Base-by-base conservation (phyloP, 2,329 filamentous ascomycete genomes). In the Aspergillus tamarii region DNA sequence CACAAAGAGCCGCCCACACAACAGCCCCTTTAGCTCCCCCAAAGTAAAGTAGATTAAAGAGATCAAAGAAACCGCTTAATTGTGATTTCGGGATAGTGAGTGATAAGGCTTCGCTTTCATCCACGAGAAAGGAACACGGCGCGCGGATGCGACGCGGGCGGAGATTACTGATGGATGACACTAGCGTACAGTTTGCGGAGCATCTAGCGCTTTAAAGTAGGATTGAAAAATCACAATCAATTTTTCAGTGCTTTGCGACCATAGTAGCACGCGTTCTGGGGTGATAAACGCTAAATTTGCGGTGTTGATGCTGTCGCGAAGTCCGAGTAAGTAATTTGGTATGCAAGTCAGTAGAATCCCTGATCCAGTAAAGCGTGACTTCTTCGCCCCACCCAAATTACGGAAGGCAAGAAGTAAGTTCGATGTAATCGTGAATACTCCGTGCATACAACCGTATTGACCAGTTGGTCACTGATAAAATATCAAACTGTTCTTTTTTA, bases 131-230 rank as follows among this genome's bases (percentile, higher is more conserved):
- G 46, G 45, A 50, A 53, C 57, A 50, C 45, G 46, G 45, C 57
- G 57, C 57, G 57, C 57, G 45, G 26, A 59, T 59, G 57, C 46
- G 57, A 59, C 57, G 57, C 45, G 57, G 30, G 46, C 32, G 46
- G 43, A 48, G 21, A 16, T 36, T 34, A 46, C 43, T 14, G 12
- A 39, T n/a, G n/a, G 32, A 59, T 39, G n/a, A 43, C 26, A 48
- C 30, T 34, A 28, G 10, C 41, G 8, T 12, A 43, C 43, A 46
- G 21, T 36, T 19, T 39, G 21, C 30, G 16, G 57, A 32, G 11
- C 57, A 32, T 36, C 30, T 34, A 39, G 14, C 14, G 21, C 23
- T 43, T 34, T 16, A 11, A 39, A 39, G 21, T 7, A 7, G 52
- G 1, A 3, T 2, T 55, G n/a, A 41, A 19, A 54, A 6, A 16